A percentile compares a stretch with the other conserved stretches of the same genome.
Conservation (phyloP, 1,284 basidiomycete genomes). For the Rhodotorula sp. region DNA sequence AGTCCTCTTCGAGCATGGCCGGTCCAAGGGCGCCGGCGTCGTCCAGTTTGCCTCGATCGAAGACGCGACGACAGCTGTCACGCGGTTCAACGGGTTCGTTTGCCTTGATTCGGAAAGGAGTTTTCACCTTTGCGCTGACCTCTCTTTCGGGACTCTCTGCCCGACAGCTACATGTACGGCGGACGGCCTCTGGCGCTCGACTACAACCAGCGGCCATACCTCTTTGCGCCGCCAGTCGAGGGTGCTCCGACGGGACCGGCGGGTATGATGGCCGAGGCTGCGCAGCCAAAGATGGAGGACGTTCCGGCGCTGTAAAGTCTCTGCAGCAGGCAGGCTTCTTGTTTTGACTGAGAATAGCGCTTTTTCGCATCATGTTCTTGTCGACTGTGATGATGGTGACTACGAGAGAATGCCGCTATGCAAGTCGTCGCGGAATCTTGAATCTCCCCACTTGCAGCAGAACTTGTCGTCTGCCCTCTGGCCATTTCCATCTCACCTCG, state of each 20-base stretch:
- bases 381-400: too few species aligned
- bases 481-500: background rate
- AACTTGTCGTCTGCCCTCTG: background rate
- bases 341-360: too few species aligned
- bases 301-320: background rate
- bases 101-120: background rate
- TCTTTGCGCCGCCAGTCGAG: background rate
- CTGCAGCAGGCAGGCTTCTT: too few species aligned
- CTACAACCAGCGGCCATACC: constrained; percentile 9
- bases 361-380: too few species aligned
- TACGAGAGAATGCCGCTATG: too few species aligned
- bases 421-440: too few species aligned
- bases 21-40: constrained; percentile 89
- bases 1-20: constrained; percentile 72
- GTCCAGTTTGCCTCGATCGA: constrained; percentile 86
- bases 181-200: constrained; percentile 8
- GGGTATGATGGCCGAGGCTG: background rate
- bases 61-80: constrained; percentile 91
- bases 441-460: background rate
- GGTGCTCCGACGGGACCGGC: background rate
- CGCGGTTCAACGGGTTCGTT: constrained; percentile 55
- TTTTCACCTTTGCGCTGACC: background rate
- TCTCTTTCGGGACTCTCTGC: background rate
- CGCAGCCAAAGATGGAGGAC: background rate
- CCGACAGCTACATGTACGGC: background rate